phyloP scores from a whole-genome alignment of 164 flowering plant species.

The Echeveria elegans region DNA sequence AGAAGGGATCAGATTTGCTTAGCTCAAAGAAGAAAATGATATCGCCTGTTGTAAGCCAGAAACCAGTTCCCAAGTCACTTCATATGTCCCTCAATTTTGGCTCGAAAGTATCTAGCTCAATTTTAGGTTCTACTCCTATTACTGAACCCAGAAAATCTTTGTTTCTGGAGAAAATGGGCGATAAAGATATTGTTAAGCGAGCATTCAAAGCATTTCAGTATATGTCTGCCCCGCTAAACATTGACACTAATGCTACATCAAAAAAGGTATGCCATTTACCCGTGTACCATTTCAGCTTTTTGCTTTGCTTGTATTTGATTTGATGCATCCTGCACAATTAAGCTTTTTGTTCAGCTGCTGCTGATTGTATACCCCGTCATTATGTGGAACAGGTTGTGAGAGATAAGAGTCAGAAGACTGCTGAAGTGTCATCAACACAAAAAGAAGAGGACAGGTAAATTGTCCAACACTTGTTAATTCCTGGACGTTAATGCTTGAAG shows the following conservation, averaged over 20 bases:
- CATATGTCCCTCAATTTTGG: constrained; percentile 48
- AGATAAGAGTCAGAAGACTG: constrained; percentile 26
- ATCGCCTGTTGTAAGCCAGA: constrained; percentile 23
- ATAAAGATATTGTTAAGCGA: constrained; percentile 78
- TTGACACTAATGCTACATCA: constrained; percentile 18
- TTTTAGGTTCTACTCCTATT: constrained; percentile 25
- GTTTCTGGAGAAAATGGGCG: constrained; percentile 89
- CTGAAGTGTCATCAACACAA: constrained; percentile 21
- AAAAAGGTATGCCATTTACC: constrained; percentile 35
- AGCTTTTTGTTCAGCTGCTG: neutral
- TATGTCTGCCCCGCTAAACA: constrained; percentile 25
- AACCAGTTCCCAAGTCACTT: constrained; percentile 34
- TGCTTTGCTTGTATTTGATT: neutral
- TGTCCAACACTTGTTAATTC: neutral
- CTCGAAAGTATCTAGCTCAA: constrained; percentile 23
- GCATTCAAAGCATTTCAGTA: constrained; percentile 78
- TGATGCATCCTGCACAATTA: neutral
- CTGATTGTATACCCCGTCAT: neutral
- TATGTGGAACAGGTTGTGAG: constrained; percentile 27
- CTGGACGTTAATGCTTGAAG: constrained; percentile 3
- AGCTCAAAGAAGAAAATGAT: constrained; percentile 20
- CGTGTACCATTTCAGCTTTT: neutral
- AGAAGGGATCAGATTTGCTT: constrained; percentile 23
- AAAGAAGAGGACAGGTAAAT: constrained; percentile 54
- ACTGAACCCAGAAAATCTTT: constrained; percentile 44